phyloP scores from a whole-genome alignment of 2,329 filamentous ascomycete species.

The Penicillium digitatum region DNA sequence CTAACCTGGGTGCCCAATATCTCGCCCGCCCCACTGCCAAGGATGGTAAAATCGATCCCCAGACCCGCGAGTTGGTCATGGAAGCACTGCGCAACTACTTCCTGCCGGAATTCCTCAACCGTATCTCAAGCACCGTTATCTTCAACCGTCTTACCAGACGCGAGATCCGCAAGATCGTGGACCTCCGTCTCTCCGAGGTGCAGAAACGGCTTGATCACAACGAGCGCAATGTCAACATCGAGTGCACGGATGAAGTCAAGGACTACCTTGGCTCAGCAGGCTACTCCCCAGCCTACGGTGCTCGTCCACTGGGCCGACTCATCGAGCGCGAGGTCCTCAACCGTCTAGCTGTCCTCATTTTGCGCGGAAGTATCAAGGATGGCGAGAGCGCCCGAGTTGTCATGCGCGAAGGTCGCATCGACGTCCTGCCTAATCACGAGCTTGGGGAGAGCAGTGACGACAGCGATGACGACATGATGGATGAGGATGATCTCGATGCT shows the following conservation, averaged over 20 bases:
- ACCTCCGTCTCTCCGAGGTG: constrained; percentile 80
- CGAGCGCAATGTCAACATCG: constrained; percentile 76
- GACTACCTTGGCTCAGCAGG: constrained; percentile 89
- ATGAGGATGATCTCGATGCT: constrained; percentile 70
- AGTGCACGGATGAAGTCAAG: constrained; percentile 79
- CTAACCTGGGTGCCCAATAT: constrained; percentile 91
- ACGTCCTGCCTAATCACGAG: constrained; percentile 79
- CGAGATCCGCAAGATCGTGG: constrained; percentile 94
- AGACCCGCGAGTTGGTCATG: constrained; percentile 86
- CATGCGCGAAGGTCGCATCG: constrained; percentile 72
- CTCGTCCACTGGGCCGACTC: constrained; percentile 77
- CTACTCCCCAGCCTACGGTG: constrained; percentile 93
- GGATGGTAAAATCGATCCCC: constrained; percentile 79
- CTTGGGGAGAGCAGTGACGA: constrained; percentile 40
- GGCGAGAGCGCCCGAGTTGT: constrained; percentile 79
- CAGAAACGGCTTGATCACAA: constrained; percentile 87
- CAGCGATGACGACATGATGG: constrained; percentile 66
- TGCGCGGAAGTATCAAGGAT: constrained; percentile 78
- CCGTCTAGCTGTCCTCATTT: constrained; percentile 81
- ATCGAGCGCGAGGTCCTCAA: constrained; percentile 98
- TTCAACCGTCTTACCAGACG: constrained; percentile 90
- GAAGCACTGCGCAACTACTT: constrained; percentile 90
- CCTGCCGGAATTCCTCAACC: constrained; percentile 96
- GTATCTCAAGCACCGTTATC: constrained; percentile 92
- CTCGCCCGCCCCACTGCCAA: constrained; percentile 73